phyloP scores from a whole-genome alignment of 1,139 yeast genomes.

The Arxiozyma bovina region DNA sequence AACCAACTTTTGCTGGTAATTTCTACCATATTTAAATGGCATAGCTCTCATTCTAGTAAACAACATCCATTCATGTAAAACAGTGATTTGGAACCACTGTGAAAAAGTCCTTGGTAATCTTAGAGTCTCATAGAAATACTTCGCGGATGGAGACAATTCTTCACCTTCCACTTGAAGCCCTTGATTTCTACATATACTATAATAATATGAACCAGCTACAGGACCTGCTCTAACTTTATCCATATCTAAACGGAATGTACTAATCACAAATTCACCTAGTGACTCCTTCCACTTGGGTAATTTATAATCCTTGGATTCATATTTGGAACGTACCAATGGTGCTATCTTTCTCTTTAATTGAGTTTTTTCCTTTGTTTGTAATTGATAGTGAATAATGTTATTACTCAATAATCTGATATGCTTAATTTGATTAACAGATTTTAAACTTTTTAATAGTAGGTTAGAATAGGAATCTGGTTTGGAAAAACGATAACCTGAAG shows the following conservation, averaged over 20 bases:
- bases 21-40: conserved; percentile 82
- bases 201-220: conserved; percentile 81
- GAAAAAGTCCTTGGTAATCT: conserved; percentile 79
- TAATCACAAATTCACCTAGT: conserved; percentile 64
- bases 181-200: conserved; percentile 78
- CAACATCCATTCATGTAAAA: conserved; percentile 86
- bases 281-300: conserved; percentile 63
- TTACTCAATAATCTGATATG: background rate
- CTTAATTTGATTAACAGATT: background rate
- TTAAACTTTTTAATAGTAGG: background rate
- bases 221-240: conserved; percentile 90
- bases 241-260: conserved; percentile 71
- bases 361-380: background rate
- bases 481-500: background rate
- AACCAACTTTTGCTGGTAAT: conserved; percentile 85
- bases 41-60: conserved; percentile 92
- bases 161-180: conserved; percentile 69
- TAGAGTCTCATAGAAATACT: conserved; percentile 69
- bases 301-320: conserved; percentile 49
- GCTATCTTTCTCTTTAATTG: background rate
- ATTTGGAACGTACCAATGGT: conserved; percentile 43
- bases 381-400: background rate
- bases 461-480: background rate
- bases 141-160: conserved; percentile 54
- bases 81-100: conserved; percentile 90